Base-by-base conservation (phyloP, 331 rosid species). In the Pyracantha coccinea region DNA sequence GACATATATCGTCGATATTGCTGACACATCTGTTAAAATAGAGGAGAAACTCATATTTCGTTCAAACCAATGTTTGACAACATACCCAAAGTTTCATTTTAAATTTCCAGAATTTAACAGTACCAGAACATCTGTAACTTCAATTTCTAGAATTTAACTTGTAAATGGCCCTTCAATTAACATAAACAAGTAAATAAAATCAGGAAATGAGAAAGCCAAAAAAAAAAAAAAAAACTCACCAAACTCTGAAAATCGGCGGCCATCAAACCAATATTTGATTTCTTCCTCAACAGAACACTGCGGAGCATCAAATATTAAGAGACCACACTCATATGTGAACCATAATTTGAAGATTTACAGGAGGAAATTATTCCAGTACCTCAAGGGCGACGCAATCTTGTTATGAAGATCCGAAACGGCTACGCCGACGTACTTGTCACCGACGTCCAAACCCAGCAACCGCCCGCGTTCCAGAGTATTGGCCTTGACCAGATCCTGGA, bases 381-480 rank as follows among this genome's bases (percentile, higher is more conserved):
- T 87, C 31, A 89, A 58, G 77, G 97, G 97, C 1, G 87, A 86
- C 47, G 97, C 99, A 69, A 89, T 72, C 75, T 77, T 73, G 80
- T 94, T 94, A n/a, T 61, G 73, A 8, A 80, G 24, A 69, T 92
- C 96, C 19, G 96, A 90, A 68, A 94, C 90, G 33, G 97, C 88
- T 2, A 94, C 68, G 4, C 97, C 99, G 15, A 94, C 94, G 75
- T 94, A 94, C 86, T 84, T 94, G 45, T 84, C 89, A 1, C 96
- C 99, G 50, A 94, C 97, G 69, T 94, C 99, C 77, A 94, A 82
- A 70, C 97, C 97, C 32, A 94, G 90, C 66, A 92, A 77, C 73
- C 93, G 84, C 57, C 92, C 90, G 1, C 71, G 84, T 59, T 82
- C 47, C 17, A 72, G 73, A 5, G 52, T 53, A 4, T 73, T 79